Evolutionary conservation across 495 filamentous ascomycete species (phyloP), one percentile per base, ranked within the genome.

Genomic region (Penicillium verhagenii): DNA sequence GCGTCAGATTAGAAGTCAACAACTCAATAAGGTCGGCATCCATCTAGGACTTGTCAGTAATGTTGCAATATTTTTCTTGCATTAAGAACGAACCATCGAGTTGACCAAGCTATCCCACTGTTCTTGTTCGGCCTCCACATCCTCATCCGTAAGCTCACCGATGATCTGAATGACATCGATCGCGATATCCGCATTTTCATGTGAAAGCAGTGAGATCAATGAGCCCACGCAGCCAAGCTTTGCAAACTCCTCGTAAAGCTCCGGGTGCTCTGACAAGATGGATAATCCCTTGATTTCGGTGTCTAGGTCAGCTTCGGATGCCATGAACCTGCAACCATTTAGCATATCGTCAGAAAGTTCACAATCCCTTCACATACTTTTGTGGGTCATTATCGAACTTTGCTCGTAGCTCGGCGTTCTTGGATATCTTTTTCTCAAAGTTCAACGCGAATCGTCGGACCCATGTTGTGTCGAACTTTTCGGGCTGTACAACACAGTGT

Each of bases 161-260:
- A 99, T 86, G 37, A 96, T 92, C 67, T 97, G 91, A 5, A 97
- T 84, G 0, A 86, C 88, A 61, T 87, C 90, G 57, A 97, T 96
- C 6, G 94, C 92, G 57, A 99, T 96, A 70, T 99, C 94, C 2
- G 92, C 90, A 70, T 99, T 99, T 62, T 99, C 94, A 65, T 97
- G 94, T 6, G 93, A 86, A 23, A 99, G 72, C 46, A 99, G 69
- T 1, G 84, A 81, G 1, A 96, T 89, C 50, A 99, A 71, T 16
- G 86, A 89, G 0, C 71, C 85, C 1, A 86, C 85, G 54, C 86
- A 88, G 24, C 91, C 94, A 49, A 96, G 67, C 48, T 85, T 86
- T 13, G 86, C 82, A 61, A 99, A 95, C 57, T 96, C 89, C 23
- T 73, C 77, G 66, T 94, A 97, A 13, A 97, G 78, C 37, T 89